Evolutionary conservation across 352 stramenopile species (phyloP).

Genomic region (Pythium rishiriense): DNA sequence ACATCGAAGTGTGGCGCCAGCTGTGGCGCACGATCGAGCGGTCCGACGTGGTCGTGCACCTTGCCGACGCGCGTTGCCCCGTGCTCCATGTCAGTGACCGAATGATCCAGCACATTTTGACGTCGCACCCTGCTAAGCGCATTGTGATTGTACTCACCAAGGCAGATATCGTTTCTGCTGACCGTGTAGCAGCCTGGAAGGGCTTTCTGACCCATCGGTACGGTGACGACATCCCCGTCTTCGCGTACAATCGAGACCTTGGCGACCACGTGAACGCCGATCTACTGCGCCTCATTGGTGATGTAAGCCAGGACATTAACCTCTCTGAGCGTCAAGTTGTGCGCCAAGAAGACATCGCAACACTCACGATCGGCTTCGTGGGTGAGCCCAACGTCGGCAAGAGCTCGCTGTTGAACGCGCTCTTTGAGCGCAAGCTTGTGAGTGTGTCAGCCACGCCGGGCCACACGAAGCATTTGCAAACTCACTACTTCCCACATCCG

Average conservation of each 20-base stretch:
- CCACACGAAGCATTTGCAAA: conserved; percentile 84
- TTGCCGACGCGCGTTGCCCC: conserved; percentile 71
- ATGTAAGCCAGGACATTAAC: conserved; percentile 31
- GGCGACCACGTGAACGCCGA: conserved; percentile 46
- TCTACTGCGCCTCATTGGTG: conserved; percentile 47
- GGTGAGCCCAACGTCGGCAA: conserved; percentile 98
- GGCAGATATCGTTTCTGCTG: conserved; percentile 93
- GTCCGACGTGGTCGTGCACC: conserved; percentile 72
- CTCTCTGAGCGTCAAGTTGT: conserved; percentile 85
- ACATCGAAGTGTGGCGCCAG: conserved; percentile 82
- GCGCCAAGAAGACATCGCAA: conserved; percentile 83
- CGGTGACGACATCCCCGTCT: conserved; percentile 85
- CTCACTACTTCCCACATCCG: conserved; percentile 65
- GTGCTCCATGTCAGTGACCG: conserved; percentile 72
- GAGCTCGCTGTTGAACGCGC: conserved; percentile 92
- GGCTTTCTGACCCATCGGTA: conserved; percentile 84
- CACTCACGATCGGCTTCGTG: conserved; percentile 94
- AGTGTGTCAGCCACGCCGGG: conserved; percentile 77
- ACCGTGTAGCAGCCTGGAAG: conserved; percentile 92
- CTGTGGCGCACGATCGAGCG: conserved; percentile 83
- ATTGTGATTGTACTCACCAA: conserved; percentile 99
- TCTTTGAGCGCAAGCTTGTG: conserved; percentile 78
- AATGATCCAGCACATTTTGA: conserved; percentile 52
- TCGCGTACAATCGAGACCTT: conserved; percentile 70
- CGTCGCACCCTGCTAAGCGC: conserved; percentile 73